phyloP scores from a whole-genome alignment of 2,329 filamentous ascomycete genomes.

The Orbilia oligospora region DNA sequence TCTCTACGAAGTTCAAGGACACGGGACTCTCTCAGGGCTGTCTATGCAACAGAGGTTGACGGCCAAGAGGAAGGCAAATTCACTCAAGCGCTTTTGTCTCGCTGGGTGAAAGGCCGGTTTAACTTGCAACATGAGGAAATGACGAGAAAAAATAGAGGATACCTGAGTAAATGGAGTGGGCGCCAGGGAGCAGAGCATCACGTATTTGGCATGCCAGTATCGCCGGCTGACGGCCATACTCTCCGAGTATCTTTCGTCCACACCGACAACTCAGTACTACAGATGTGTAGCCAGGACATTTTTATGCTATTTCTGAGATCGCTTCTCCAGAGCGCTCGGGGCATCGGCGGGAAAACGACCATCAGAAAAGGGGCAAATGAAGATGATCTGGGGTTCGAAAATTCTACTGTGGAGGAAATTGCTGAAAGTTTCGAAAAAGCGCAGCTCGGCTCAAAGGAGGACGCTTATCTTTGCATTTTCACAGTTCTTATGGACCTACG shows the following conservation, averaged over 20 bases:
- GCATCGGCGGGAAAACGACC: conserved; percentile 30
- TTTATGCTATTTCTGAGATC: conserved; percentile 30
- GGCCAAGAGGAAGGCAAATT: neutral
- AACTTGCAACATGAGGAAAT: neutral
- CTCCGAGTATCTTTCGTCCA: neutral
- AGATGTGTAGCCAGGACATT: conserved; percentile 23
- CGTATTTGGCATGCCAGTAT: neutral
- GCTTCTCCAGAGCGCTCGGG: neutral
- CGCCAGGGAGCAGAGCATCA: neutral
- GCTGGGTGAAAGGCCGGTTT: neutral
- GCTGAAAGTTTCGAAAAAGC: conserved; percentile 24
- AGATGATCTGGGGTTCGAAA: neutral
- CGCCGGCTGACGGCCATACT: neutral
- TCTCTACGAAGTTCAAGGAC: neutral
- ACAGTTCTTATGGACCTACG: conserved; percentile 3
- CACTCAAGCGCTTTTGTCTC: neutral
- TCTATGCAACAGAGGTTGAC: neutral
- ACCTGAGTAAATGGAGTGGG: conserved; percentile 6
- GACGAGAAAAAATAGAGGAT: neutral
- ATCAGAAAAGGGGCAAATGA: neutral
- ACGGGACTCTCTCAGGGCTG: neutral
- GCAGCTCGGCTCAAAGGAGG: conserved; percentile 20
- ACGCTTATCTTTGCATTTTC: conserved; percentile 36
- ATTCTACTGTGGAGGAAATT: conserved; percentile 29
- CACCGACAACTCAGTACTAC: neutral